Conservation (phyloP, 768 basidiomycete species). For the Hypsizygus marmoreus region DNA sequence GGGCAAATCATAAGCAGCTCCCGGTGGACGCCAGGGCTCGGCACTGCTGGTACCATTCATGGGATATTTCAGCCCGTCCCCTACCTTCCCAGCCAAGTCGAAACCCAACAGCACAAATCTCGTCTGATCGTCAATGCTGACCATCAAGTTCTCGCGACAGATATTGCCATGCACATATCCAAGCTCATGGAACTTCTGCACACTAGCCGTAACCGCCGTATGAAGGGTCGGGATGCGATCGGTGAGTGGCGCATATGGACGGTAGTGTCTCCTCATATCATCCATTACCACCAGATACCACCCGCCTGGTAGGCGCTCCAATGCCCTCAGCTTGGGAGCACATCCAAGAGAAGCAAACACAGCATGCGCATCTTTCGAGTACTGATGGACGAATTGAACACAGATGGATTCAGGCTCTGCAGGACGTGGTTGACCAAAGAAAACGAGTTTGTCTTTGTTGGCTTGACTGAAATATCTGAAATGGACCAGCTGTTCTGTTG, state of each 20-base stretch:
- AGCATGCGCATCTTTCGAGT: constrained; percentile 28
- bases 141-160: constrained; percentile 29
- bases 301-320: constrained; percentile 27
- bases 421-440: too few relatives aligned
- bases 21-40: not conserved
- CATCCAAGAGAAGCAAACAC: constrained; percentile 17
- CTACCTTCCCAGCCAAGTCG: constrained; percentile 29
- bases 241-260: not conserved
- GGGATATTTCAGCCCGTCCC: constrained; percentile 26
- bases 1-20: not conserved
- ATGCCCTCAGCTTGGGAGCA: constrained; percentile 27
- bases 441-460: too few relatives aligned
- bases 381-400: constrained; percentile 30
- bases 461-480: constrained; percentile 24
- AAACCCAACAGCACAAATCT: constrained; percentile 25
- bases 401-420: constrained; percentile 19
- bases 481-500: not conserved
- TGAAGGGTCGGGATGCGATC: constrained; percentile 6
- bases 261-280: constrained; percentile 18
- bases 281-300: constrained; percentile 38
- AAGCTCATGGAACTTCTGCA: constrained; percentile 21
- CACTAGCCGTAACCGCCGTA: not conserved
- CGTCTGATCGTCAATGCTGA: constrained; percentile 12
- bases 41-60: not conserved
- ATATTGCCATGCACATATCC: constrained; percentile 35